Conservation (phyloP, 768 basidiomycete genomes). For the Boletus sp. region DNA sequence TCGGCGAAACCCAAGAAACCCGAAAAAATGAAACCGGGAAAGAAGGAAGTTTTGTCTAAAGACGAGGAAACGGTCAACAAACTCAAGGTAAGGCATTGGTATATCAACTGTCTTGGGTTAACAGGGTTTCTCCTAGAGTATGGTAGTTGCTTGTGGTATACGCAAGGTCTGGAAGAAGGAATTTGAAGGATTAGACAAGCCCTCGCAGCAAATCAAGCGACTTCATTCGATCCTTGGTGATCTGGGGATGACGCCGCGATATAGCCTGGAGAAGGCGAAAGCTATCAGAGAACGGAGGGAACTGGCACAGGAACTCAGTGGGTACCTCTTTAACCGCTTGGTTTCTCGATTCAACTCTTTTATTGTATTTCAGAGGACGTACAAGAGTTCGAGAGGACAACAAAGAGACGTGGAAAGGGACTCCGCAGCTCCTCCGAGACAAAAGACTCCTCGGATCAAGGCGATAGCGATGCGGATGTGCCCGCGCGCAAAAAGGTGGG, state of each 20-base stretch:
- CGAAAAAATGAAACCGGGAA: constrained; percentile 28
- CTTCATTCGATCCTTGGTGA: constrained; percentile 63
- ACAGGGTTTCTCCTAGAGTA: constrained; percentile 39
- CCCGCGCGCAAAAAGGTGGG: constrained; percentile 45
- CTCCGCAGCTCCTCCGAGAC: constrained; percentile 8
- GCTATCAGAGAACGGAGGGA: constrained; percentile 71
- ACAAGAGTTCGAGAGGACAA: constrained; percentile 57
- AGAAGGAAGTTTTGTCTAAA: constrained; percentile 40
- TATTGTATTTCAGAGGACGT: constrained; percentile 59
- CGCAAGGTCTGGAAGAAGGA: constrained; percentile 76
- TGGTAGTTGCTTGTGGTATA: constrained; percentile 72
- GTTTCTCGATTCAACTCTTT: not conserved
- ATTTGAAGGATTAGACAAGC: constrained; percentile 54
- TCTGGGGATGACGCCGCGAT: constrained; percentile 76
- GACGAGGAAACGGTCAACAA: constrained; percentile 74
- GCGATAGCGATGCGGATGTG: constrained; percentile 28
- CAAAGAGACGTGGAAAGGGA: constrained; percentile 29
- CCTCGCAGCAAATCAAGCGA: constrained; percentile 60
- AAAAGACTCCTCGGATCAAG: constrained; percentile 32
- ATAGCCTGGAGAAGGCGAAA: constrained; percentile 79
- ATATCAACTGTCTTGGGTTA: not conserved
- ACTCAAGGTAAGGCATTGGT: constrained; percentile 53
- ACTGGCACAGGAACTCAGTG: constrained; percentile 74
- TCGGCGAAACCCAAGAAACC: constrained; percentile 21
- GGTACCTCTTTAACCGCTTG: constrained; percentile 18